Conservation (phyloP, 768 basidiomycete genomes). For the Lactarius akahatsu region DNA sequence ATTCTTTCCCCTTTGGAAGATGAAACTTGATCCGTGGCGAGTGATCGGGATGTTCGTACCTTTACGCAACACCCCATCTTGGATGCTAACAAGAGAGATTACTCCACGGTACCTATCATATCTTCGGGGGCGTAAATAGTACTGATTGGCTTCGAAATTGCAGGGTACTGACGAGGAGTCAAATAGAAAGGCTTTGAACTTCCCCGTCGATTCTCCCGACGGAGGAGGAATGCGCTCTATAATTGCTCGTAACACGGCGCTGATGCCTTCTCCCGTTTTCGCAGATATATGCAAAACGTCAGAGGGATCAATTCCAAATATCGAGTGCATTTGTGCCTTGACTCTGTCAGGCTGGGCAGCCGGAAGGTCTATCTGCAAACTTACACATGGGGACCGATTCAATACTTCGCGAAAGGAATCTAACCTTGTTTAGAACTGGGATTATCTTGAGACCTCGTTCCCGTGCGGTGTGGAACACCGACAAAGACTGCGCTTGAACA, state of each 20-base stretch:
- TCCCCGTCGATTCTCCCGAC: constrained; percentile 46
- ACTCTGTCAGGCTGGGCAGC: constrained; percentile 83
- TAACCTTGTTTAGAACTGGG: constrained; percentile 90
- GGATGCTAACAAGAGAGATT: constrained; percentile 83
- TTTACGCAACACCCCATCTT: constrained; percentile 77
- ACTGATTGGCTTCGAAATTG: constrained; percentile 10
- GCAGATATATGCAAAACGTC: constrained; percentile 84
- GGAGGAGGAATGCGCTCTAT: constrained; percentile 86
- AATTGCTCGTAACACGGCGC: constrained; percentile 74
- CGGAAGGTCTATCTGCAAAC: constrained; percentile 83
- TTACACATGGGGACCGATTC: constrained; percentile 4
- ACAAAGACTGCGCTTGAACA: constrained; percentile 95
- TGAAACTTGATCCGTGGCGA: constrained; percentile 6
- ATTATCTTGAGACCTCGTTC: constrained; percentile 81
- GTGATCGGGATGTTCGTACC: constrained; percentile 43
- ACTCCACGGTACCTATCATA: constrained; percentile 97
- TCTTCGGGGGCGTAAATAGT: constrained; percentile 42
- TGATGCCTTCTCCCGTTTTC: constrained; percentile 87
- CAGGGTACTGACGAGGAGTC: constrained; percentile 73
- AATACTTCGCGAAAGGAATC: constrained; percentile 2
- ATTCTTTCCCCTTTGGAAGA: constrained; percentile 77
- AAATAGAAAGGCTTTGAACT: constrained; percentile 84
- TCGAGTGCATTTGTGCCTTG: constrained; percentile 74
- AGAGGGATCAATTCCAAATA: constrained; percentile 74
- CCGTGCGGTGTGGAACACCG: constrained; percentile 85